phyloP scores from a whole-genome alignment of 345 rosid species.

The Raphanus raphanistrum region DNA sequence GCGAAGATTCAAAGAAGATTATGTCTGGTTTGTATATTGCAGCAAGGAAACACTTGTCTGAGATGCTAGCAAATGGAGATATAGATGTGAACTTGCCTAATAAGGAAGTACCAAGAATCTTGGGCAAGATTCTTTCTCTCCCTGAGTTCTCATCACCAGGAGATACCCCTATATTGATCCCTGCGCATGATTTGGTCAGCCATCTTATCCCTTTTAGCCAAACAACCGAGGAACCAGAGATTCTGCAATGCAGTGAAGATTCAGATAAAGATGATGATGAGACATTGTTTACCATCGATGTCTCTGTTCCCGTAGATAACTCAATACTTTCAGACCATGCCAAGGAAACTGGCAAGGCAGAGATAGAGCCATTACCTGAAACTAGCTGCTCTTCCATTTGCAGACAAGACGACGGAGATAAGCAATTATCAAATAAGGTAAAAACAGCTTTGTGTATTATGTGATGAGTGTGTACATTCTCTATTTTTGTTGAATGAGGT shows the following conservation, averaged over 20 bases:
- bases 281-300: slow-evolving; percentile 38
- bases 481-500: background rate
- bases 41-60: slow-evolving; percentile 93
- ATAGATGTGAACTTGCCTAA: slow-evolving; percentile 51
- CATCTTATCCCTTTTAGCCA: slow-evolving; percentile 41
- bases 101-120: slow-evolving; percentile 55
- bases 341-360: slow-evolving; percentile 33
- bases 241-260: slow-evolving; percentile 33
- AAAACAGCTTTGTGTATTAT: slow-evolving; percentile 1
- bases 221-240: slow-evolving; percentile 28
- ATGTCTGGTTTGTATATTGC: slow-evolving; percentile 71
- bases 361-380: slow-evolving; percentile 35
- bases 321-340: slow-evolving; percentile 36
- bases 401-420: slow-evolving; percentile 21
- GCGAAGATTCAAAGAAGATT: slow-evolving; percentile 49
- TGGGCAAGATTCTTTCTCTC: slow-evolving; percentile 80
- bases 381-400: slow-evolving; percentile 34
- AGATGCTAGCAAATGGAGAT: slow-evolving; percentile 66
- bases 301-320: slow-evolving; percentile 20
- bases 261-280: slow-evolving; percentile 46
- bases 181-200: slow-evolving; percentile 25
- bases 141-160: slow-evolving; percentile 68
- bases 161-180: slow-evolving; percentile 59
- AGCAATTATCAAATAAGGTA: slow-evolving; percentile 44
- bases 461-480: background rate